Evolutionary conservation across 2,329 filamentous ascomycete species (phyloP).

Genomic region (Dothidotthia symphoricarpi): DNA sequence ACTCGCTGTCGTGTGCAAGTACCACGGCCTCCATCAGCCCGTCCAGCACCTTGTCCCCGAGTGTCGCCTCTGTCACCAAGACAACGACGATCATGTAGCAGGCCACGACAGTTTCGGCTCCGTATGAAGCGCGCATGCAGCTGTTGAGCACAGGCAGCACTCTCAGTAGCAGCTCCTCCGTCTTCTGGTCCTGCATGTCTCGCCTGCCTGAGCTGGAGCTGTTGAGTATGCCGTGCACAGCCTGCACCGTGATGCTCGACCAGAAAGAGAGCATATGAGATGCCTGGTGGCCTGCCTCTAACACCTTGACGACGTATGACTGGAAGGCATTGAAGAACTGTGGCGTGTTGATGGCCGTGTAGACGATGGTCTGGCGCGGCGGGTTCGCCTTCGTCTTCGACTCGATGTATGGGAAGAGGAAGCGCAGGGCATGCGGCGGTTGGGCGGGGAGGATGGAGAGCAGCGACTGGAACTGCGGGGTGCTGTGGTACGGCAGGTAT

Average conservation of each 20-base stretch:
- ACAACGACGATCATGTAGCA: slow-evolving; percentile 90
- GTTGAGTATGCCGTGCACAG: slow-evolving; percentile 79
- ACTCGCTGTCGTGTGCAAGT: slow-evolving; percentile 72
- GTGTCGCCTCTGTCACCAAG: slow-evolving; percentile 75
- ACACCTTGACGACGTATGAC: slow-evolving; percentile 71
- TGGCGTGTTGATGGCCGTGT: slow-evolving; percentile 76
- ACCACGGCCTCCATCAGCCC: slow-evolving; percentile 88
- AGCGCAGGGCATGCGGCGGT: slow-evolving; percentile 74
- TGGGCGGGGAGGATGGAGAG: slow-evolving; percentile 80
- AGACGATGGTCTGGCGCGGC: slow-evolving; percentile 77
- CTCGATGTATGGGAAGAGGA: slow-evolving; percentile 81
- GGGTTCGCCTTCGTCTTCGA: slow-evolving; percentile 71
- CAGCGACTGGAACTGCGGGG: slow-evolving; percentile 79
- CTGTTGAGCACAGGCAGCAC: slow-evolving; percentile 71
- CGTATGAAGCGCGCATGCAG: slow-evolving; percentile 71
- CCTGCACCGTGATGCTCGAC: slow-evolving; percentile 83
- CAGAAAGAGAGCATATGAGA: slow-evolving; percentile 82
- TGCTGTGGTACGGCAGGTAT: slow-evolving; percentile 89
- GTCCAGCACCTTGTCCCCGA: slow-evolving; percentile 77
- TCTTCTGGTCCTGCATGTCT: slow-evolving; percentile 73
- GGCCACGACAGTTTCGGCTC: slow-evolving; percentile 76
- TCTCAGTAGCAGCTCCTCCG: slow-evolving; percentile 71
- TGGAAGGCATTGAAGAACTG: slow-evolving; percentile 76
- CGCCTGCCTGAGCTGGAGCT: slow-evolving; percentile 71
- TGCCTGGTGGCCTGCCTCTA: slow-evolving; percentile 70